Evolutionary conservation across 345 rosid species (phyloP).

Genomic region (Erodium maritimum): DNA sequence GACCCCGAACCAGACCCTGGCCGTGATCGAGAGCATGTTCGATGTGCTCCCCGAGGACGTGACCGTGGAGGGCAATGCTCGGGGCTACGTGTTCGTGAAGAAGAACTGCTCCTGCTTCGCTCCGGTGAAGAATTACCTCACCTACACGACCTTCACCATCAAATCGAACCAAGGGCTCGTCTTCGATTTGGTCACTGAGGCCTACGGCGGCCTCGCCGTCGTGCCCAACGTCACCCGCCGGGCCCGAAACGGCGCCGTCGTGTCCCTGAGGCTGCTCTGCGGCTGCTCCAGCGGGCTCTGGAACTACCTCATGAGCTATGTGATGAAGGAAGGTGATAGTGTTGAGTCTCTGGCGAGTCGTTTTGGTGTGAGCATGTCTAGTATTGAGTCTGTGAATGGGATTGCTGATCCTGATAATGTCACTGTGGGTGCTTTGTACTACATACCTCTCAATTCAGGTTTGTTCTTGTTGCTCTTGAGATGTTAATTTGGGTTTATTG

Average conservation of each 20-base stretch:
- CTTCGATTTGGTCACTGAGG: slow-evolving; percentile 37
- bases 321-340: slow-evolving; percentile 60
- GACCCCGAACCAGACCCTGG: slow-evolving; percentile 39
- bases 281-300: slow-evolving; percentile 92
- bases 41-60: slow-evolving; percentile 59
- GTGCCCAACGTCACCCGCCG: slow-evolving; percentile 39
- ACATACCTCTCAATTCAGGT: slow-evolving; percentile 88
- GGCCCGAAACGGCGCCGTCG: slow-evolving; percentile 54
- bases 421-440: slow-evolving; percentile 62
- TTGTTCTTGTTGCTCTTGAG: slow-evolving; percentile 6
- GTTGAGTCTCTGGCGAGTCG: slow-evolving; percentile 74
- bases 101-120: slow-evolving; percentile 87
- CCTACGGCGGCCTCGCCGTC: slow-evolving; percentile 74
- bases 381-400: slow-evolving; percentile 64
- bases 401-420: slow-evolving; percentile 65
- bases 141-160: slow-evolving; percentile 71
- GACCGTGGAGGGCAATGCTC: slow-evolving; percentile 28
- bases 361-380: slow-evolving; percentile 90
- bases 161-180: slow-evolving; percentile 44
- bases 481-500: too few species aligned
- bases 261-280: slow-evolving; percentile 71
- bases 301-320: slow-evolving; percentile 94
- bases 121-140: slow-evolving; percentile 43
- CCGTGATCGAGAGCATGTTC: slow-evolving; percentile 83
- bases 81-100: slow-evolving; percentile 47